These are phyloP conservation scores for Fusarium chuoi DNA, from an alignment of 2,329 filamentous ascomycete species.

Conservation along the genomic window DNA sequence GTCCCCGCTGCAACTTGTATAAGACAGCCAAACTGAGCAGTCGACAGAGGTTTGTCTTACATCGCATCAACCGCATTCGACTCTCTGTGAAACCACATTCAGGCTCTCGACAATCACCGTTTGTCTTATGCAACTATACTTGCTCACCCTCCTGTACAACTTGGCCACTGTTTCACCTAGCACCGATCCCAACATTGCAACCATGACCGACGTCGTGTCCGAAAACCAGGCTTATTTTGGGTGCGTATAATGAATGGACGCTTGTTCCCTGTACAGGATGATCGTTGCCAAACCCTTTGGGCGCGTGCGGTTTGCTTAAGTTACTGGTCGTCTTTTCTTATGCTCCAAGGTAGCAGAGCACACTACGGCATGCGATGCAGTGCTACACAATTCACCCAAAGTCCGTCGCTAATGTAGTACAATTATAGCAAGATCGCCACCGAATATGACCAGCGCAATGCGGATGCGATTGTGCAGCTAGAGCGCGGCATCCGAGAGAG, in stretches of 20 bases:
- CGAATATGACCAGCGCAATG: constrained; percentile 62
- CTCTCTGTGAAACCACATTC: constrained; percentile 7
- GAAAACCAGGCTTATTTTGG: constrained; percentile 57
- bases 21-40: constrained; percentile 9
- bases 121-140: constrained; percentile 19
- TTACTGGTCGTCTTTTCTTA: neutral
- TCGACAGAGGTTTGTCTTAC: constrained; percentile 5
- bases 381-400: neutral
- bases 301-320: constrained; percentile 4
- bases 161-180: constrained; percentile 14
- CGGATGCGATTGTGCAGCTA: constrained; percentile 64
- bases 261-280: neutral
- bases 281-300: neutral
- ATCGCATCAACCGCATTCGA: constrained; percentile 1
- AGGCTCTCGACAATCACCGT: constrained; percentile 6
- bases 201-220: constrained; percentile 48
- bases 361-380: constrained; percentile 1
- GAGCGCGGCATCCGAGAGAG: constrained; percentile 62
- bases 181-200: constrained; percentile 42
- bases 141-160: constrained; percentile 11
- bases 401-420: constrained; percentile 27
- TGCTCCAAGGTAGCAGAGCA: constrained; percentile 13
- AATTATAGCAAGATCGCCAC: constrained; percentile 44
- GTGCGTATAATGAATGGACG: constrained; percentile 46
- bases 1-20: constrained; percentile 45